A percentile compares a stretch with the other conserved stretches of the same genome.
These are phyloP conservation scores for Rhipidocladum racemiflorum DNA, from an alignment of 176 grass and related monocot genomes.

Conservation along the genomic window DNA sequence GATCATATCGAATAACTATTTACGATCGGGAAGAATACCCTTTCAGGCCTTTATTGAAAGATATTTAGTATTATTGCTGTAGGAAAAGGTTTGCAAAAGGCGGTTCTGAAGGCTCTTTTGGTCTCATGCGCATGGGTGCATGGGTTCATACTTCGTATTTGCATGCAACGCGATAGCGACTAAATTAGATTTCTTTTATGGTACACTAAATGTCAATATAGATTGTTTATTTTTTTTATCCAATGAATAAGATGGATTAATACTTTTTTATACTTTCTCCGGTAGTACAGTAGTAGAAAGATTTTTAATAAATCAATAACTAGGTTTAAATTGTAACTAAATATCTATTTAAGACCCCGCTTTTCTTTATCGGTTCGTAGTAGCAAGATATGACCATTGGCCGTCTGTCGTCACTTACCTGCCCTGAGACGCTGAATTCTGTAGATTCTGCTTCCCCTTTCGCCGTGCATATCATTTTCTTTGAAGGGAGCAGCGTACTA, in stretches of 20 bases:
- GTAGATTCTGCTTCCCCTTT: neutral
- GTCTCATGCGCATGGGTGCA: neutral
- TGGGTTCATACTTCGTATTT: neutral
- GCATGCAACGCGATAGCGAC: neutral
- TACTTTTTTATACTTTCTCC: too few species aligned
- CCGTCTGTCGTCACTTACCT: neutral
- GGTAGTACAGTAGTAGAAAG: too few species aligned
- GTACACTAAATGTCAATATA: too few species aligned
- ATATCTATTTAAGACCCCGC: too few species aligned
- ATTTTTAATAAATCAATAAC: too few species aligned
- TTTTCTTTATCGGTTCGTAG: neutral
- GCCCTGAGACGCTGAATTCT: neutral
- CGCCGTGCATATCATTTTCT: neutral
- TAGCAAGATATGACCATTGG: neutral
- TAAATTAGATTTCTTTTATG: too few species aligned
- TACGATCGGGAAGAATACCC: too few species aligned
- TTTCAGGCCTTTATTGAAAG: neutral
- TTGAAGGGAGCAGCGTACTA: neutral
- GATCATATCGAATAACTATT: too few species aligned
- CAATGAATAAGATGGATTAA: too few species aligned
- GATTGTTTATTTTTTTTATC: too few species aligned
- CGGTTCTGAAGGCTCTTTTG: constrained; percentile 17
- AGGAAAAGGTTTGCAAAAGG: neutral
- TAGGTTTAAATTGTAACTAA: too few species aligned
- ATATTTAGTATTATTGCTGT: neutral